Evolutionary conservation across 495 filamentous ascomycete species (phyloP), one percentile per base, ranked within the genome.

Genomic region (Glutinoglossum americanum): DNA sequence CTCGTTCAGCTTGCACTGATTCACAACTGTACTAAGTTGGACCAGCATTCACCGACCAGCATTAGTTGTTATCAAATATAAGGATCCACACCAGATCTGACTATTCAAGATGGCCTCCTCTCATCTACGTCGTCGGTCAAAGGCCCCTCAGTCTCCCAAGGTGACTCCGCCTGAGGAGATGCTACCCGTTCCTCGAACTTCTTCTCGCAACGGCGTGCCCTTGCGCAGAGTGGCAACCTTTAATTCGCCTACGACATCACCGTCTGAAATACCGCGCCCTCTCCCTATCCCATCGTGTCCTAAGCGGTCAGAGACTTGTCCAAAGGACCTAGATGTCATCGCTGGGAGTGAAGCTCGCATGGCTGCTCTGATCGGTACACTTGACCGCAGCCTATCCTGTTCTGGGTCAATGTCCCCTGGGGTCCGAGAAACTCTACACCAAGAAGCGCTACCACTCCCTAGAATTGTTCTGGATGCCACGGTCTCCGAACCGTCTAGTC

Each of bases 221-320:
- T 60, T 79, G 59, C 68, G 64, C 60, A 77, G 76, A 65, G 72
- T 73, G 61, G 70, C 75, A 53, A 79, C 76, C 25, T 79, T 78
- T 55, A 68, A 76, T 59, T 67, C 73, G 6, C 68, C 74, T 15
- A 71, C 66, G 5, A 67, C 68, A 23, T 66, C 74, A 33, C 69
- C 69, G 7, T 65, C 68, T 7, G 62, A 58, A 51, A 70, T 71
- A 41, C 64, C 67, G 59, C 71, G 75, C 57, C 73, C 71, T 6
- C 62, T 75, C 39, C 66, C 64, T 57, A 63, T 78, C 48, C 72
- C 70, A 13, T 69, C 69, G 33, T 64, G 77, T 56, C 74, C 74
- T 59, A 70, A 69, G 56, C 74, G 76, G 51, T 72, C 74, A 44
- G 70, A 72, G 6, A 78, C 76, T 21, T 76, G 62, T 57, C 67